A percentile compares a stretch with the other conserved stretches of the same genome.
Conservation (phyloP, 2,329 filamentous ascomycete species). For the Colletotrichum sojae region DNA sequence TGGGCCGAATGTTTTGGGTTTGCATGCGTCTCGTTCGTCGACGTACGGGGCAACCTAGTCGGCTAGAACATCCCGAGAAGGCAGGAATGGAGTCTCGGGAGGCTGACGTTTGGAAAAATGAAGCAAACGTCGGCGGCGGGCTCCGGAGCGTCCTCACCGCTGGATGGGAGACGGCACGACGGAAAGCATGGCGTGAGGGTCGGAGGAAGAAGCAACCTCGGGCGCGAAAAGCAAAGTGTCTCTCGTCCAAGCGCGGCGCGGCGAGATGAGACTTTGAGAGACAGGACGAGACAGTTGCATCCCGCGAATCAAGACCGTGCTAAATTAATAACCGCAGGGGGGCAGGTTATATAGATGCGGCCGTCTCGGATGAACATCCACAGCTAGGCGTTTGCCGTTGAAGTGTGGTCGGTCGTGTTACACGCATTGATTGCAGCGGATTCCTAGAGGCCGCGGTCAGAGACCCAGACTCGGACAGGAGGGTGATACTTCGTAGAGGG, state of each 20-base stretch:
- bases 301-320: slow-evolving; percentile 20
- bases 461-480: slow-evolving; percentile 35
- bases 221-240: slow-evolving; percentile 30
- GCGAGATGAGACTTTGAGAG: slow-evolving; percentile 33
- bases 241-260: slow-evolving; percentile 26
- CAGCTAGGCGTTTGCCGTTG: slow-evolving; percentile 24
- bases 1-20: background rate
- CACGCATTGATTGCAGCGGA: slow-evolving; percentile 35
- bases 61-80: slow-evolving; percentile 14
- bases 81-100: slow-evolving; percentile 30
- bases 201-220: slow-evolving; percentile 35
- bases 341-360: slow-evolving; percentile 17
- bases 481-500: background rate
- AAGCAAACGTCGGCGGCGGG: slow-evolving; percentile 19
- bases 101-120: slow-evolving; percentile 16
- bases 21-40: background rate
- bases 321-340: slow-evolving; percentile 31
- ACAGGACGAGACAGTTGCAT: slow-evolving; percentile 35
- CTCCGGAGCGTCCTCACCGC: slow-evolving; percentile 30
- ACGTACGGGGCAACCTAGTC: background rate
- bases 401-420: slow-evolving; percentile 24
- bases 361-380: background rate
- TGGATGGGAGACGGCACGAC: slow-evolving; percentile 18
- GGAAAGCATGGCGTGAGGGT: slow-evolving; percentile 31
- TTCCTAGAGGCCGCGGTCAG: slow-evolving; percentile 28